Base-by-base conservation (phyloP, 2,329 filamentous ascomycete species). In the Pyricularia sp. region DNA sequence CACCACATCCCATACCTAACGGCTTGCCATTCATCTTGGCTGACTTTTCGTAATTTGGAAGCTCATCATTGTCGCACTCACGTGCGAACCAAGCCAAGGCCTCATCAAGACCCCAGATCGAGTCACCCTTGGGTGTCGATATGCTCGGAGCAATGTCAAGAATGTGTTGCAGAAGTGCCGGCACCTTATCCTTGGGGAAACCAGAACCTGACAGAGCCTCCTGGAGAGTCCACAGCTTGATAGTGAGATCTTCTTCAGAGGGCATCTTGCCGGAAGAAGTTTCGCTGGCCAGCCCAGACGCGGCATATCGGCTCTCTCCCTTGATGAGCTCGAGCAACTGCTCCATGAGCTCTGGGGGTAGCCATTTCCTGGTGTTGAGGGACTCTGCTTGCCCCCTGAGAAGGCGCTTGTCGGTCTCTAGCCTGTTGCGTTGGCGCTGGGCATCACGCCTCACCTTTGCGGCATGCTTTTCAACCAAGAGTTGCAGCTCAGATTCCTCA, bases 31-130 rank as follows among this genome's bases (percentile, higher is more conserved):
- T 71, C 5, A 76, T 73, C 36, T 79, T 82, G 17, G 74, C 73
- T 68, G 77, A 80, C 69, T 82, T 83, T 25, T 91, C 88, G 76
- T 95, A 96, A 65, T 88, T 84, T 6, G 91, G 91, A 50, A 94
- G 82, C 73, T 94, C 90, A 0, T 88, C 85, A 71, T 84, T 80
- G 17, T 84, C 80, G 73, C 90, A 92, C 76, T 95, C 87, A 72
- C 92, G 82, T n/a, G 93, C 92, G 68, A 98, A 84, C 92, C 93
- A 97, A 73, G 97, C 92, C 25, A 99, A 78, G 30, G 92, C 89
- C 78, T 97, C 94, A 71, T 96, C 90, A 50, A 98, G 81, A 11
- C 94, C 93, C 92, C 93, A 97, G 17, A 93, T 85, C 63, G 84
- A 84, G 71, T 93, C 91, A 11, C 67, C 67, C 73, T 88, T 90